Conservation (phyloP, 768 basidiomycete species). For the Suillus subalutaceus region DNA sequence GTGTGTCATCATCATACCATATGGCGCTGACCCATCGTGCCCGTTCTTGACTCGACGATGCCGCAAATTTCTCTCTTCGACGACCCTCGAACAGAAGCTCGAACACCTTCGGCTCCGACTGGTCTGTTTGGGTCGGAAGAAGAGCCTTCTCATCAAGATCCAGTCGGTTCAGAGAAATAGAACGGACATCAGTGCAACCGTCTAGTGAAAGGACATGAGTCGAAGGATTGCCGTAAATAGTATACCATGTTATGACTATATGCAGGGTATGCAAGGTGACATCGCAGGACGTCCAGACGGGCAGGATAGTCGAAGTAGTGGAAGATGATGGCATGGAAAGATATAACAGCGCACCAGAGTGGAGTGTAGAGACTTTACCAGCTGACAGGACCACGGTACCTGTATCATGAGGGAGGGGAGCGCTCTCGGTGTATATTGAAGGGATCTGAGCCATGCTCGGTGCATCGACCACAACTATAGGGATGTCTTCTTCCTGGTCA, state of each 20-base stretch:
- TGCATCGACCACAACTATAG: constrained; percentile 14
- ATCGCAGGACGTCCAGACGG: constrained; percentile 55
- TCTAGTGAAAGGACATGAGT: constrained; percentile 51
- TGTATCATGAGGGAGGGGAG: neutral
- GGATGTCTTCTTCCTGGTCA: constrained; percentile 24
- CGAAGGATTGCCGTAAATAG: constrained; percentile 41
- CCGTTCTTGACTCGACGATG: constrained; percentile 59
- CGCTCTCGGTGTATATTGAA: neutral
- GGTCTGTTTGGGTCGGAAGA: constrained; percentile 40
- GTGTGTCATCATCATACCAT: constrained; percentile 48
- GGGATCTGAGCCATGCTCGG: constrained; percentile 7
- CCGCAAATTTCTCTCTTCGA: constrained; percentile 62
- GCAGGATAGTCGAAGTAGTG: constrained; percentile 28
- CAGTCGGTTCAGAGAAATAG: constrained; percentile 48
- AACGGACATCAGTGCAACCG: constrained; percentile 65
- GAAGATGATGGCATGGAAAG: constrained; percentile 39
- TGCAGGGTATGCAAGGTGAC: constrained; percentile 39
- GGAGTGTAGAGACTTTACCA: neutral
- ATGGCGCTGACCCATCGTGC: constrained; percentile 77
- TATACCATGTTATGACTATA: constrained; percentile 53
- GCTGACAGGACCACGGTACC: constrained; percentile 6
- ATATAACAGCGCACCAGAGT: constrained; percentile 45
- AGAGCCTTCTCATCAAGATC: constrained; percentile 44
- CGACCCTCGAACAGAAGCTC: constrained; percentile 63
- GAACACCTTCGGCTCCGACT: constrained; percentile 56